phyloP scores from a whole-genome alignment of 371 early-diverging fungal species.

The Mycotypha africana region DNA sequence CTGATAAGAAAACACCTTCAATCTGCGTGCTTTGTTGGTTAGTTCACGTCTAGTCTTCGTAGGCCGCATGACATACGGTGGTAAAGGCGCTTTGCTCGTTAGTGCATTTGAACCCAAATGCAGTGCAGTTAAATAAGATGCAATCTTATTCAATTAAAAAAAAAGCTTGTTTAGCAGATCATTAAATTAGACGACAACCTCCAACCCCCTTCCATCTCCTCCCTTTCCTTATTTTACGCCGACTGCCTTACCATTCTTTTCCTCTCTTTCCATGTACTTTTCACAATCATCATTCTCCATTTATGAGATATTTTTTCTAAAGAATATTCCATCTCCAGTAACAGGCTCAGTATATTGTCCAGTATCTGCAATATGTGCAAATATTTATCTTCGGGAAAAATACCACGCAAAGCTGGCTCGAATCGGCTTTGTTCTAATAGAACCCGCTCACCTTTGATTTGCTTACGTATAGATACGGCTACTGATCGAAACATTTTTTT shows the following conservation, averaged over 20 bases:
- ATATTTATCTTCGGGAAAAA: conserved; percentile 38
- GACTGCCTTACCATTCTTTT: conserved; percentile 26
- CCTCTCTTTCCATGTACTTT: conserved; percentile 38
- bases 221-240: too few species aligned
- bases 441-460: conserved; percentile 34
- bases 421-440: conserved; percentile 43
- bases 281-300: conserved; percentile 30
- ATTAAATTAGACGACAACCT: too few species aligned
- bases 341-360: conserved; percentile 36
- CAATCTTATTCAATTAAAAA: conserved; percentile 16
- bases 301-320: conserved; percentile 22
- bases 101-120: conserved; percentile 39
- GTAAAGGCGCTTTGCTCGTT: conserved; percentile 36
- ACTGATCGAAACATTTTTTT: conserved; percentile 31
- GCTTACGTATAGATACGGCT: conserved; percentile 27
- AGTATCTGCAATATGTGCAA: conserved; percentile 31
- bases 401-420: conserved; percentile 44
- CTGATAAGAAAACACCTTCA: conserved; percentile 12
- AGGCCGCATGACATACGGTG: conserved; percentile 34
- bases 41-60: conserved; percentile 35
- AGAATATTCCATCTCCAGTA: conserved; percentile 37
- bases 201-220: too few species aligned
- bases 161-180: neutral
- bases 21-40: conserved; percentile 31
- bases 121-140: conserved; percentile 33